A percentile compares a stretch with the other conserved stretches of the same genome.
These are phyloP conservation scores for Boechera stricta DNA, from an alignment of 345 rosid species.

Conservation along the genomic window DNA sequence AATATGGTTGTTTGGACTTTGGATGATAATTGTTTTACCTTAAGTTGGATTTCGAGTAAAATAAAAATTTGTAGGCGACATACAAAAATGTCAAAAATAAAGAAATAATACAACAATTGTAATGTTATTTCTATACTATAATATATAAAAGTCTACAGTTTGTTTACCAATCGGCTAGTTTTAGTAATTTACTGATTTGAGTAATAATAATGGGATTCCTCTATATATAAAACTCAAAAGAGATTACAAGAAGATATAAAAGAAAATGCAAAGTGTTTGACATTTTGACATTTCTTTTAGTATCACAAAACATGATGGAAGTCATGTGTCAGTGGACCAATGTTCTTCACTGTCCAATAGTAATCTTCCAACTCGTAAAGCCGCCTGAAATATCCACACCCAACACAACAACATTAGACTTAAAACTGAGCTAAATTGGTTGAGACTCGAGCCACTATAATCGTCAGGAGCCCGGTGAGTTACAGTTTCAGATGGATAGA, in stretches of 20 bases:
- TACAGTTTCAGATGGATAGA: neutral
- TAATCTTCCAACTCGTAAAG: conserved; percentile 69
- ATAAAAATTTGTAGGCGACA: neutral
- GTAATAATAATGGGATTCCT: conserved; percentile 16
- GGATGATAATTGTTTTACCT: neutral
- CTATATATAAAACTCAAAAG: neutral
- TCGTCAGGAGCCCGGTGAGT: neutral
- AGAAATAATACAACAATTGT: neutral
- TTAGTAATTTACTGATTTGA: neutral
- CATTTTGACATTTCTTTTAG: neutral
- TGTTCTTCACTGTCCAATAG: conserved; percentile 47
- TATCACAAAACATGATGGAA: conserved; percentile 31
- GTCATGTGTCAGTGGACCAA: conserved; percentile 43
- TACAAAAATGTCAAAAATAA: neutral
- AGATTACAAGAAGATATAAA: neutral
- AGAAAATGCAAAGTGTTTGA: neutral
- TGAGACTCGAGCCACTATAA: conserved; percentile 3
- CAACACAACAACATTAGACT: conserved; percentile 17
- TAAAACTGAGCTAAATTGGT: neutral
- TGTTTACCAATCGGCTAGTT: neutral
- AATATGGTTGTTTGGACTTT: neutral
- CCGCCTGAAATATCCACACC: conserved; percentile 53
- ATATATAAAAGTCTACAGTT: neutral
- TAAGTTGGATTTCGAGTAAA: conserved; percentile 1
- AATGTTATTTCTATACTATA: neutral